Percentiles rank a stretch among this genome's conserved stretches.
These are phyloP conservation scores for Thalassiosira hispida DNA, from an alignment of 352 stramenopile species.

Conservation along the genomic window DNA sequence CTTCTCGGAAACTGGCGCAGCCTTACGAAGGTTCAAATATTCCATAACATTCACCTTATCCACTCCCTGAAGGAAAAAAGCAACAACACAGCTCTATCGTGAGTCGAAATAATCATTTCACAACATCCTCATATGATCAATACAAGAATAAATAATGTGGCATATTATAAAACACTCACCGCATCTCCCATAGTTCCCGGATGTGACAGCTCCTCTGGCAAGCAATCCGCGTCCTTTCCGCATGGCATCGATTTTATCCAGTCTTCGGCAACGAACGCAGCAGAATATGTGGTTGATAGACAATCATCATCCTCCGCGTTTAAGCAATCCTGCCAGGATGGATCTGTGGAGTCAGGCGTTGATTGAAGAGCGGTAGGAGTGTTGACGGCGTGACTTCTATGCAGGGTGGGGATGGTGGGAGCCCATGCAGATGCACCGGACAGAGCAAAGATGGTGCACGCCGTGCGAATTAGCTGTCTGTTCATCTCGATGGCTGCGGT, in stretches of 20 bases:
- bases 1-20: conserved; percentile 30
- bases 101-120: not conserved
- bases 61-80: conserved; percentile 32
- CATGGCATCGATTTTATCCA: conserved; percentile 83
- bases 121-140: not conserved
- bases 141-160: not conserved
- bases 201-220: conserved; percentile 66
- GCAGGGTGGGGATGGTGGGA: not conserved
- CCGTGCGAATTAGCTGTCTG: not conserved
- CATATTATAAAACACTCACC: conserved; percentile 3
- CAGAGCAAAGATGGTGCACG: conserved; percentile 13
- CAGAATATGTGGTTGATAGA: conserved; percentile 70
- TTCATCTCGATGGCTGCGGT: conserved; percentile 69
- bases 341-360: conserved; percentile 54
- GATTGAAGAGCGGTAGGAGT: conserved; percentile 16
- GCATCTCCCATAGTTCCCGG: conserved; percentile 54
- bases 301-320: conserved; percentile 76
- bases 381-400: not conserved
- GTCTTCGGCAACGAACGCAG: conserved; percentile 74
- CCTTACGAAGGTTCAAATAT: conserved; percentile 71
- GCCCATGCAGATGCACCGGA: conserved; percentile 17
- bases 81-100: not conserved
- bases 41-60: conserved; percentile 77
- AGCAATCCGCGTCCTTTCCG: conserved; percentile 68
- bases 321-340: conserved; percentile 80